phyloP scores from a whole-genome alignment of 2,329 filamentous ascomycete genomes.

The Chrysosporium keratinophilum region DNA sequence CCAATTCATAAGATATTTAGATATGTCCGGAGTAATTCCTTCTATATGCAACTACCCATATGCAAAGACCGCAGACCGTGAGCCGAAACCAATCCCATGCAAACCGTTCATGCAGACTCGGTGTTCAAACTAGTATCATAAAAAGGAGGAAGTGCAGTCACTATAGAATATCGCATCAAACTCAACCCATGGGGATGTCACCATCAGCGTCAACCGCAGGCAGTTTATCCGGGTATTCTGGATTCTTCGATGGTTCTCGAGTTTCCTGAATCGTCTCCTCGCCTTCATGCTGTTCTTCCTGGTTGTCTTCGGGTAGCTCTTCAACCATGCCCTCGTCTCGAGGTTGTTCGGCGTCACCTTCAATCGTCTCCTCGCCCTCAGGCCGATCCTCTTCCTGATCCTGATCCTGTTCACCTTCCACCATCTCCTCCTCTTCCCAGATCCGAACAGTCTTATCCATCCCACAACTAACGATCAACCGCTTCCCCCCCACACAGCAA shows the following conservation, averaged over 20 bases:
- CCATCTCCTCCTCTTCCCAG: conserved; percentile 45
- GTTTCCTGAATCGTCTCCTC: not conserved
- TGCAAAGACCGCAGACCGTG: too few relatives aligned
- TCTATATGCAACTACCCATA: too few relatives aligned
- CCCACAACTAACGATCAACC: conserved; percentile 51
- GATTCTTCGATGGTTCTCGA: not conserved
- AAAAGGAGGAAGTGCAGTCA: too few relatives aligned
- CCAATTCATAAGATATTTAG: too few relatives aligned
- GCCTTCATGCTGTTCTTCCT: not conserved
- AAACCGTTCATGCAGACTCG: too few relatives aligned
- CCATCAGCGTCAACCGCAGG: conserved; percentile 7
- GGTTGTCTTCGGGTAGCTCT: not conserved
- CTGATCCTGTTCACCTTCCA: too few relatives aligned
- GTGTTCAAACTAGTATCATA: too few relatives aligned
- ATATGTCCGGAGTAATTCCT: too few relatives aligned
- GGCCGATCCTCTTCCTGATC: not conserved
- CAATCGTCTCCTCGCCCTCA: not conserved
- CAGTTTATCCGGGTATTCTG: not conserved
- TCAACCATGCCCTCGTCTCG: too few relatives aligned
- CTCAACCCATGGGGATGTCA: conserved; percentile 11
- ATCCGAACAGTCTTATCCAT: conserved; percentile 52
- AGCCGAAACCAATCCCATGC: too few relatives aligned
- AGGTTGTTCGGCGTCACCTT: too few relatives aligned
- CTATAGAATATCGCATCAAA: not conserved
- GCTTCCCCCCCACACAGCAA: conserved; percentile 40